phyloP scores from a whole-genome alignment of 768 basidiomycete species.

The Boletellus ananas region DNA sequence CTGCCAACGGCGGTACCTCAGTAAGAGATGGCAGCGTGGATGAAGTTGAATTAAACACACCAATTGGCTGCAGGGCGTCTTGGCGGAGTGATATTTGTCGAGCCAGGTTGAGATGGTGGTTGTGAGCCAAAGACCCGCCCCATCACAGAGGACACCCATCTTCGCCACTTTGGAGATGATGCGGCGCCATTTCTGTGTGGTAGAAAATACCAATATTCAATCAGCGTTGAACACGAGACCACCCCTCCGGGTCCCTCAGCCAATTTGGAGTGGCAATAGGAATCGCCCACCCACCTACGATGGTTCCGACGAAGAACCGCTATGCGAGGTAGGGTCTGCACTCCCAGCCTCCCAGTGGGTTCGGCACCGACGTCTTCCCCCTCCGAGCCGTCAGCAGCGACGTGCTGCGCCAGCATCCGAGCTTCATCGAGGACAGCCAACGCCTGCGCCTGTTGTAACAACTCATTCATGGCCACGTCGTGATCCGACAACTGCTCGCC shows the following conservation, averaged over 20 bases:
- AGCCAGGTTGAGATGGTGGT: background rate
- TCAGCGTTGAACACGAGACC: background rate
- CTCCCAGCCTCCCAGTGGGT: background rate
- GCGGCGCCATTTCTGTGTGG: conserved; percentile 1
- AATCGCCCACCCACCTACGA: background rate
- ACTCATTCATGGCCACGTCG: conserved; percentile 24
- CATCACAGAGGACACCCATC: conserved; percentile 20
- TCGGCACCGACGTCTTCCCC: conserved; percentile 4
- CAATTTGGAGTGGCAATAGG: background rate
- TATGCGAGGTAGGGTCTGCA: background rate
- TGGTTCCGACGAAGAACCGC: background rate
- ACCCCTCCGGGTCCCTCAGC: conserved; percentile 3
- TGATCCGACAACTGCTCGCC: conserved; percentile 18
- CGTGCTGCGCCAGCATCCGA: conserved; percentile 20
- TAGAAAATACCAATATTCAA: background rate
- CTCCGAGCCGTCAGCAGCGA: conserved; percentile 16
- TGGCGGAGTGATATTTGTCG: background rate
- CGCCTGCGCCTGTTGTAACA: conserved; percentile 22
- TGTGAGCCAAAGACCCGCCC: no score
- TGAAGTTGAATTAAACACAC: background rate
- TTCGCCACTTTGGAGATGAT: conserved; percentile 12
- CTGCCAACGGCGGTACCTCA: background rate
- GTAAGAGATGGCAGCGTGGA: background rate
- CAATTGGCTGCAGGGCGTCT: background rate
- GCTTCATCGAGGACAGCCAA: conserved; percentile 21